Evolutionary conservation across 2,329 filamentous ascomycete genomes (phyloP).

Genomic region (Colletotrichum endophyticum): DNA sequence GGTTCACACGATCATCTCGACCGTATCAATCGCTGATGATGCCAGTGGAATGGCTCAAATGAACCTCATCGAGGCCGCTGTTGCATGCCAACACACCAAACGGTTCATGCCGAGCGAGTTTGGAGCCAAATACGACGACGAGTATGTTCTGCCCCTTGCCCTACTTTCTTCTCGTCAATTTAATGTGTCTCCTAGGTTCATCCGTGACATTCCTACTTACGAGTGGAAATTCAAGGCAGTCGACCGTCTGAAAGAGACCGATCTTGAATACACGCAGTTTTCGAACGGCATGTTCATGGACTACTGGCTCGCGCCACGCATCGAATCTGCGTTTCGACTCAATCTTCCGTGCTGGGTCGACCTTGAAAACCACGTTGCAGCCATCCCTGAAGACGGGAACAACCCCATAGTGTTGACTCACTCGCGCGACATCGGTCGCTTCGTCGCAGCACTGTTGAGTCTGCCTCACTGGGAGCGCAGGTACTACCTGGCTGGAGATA

Average conservation of each 20-base stretch:
- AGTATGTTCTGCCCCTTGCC: background rate
- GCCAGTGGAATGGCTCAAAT: background rate
- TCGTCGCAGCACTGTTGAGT: background rate
- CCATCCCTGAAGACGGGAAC: background rate
- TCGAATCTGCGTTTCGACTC: background rate
- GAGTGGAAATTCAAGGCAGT: background rate
- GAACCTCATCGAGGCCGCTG: background rate
- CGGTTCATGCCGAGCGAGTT: background rate
- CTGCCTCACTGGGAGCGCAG: background rate
- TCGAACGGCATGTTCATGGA: background rate
- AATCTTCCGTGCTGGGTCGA: background rate
- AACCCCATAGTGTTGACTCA: background rate
- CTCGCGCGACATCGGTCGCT: background rate
- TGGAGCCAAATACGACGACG: background rate
- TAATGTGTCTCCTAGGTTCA: background rate
- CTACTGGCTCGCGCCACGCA: background rate
- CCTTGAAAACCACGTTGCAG: background rate
- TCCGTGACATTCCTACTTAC: background rate
- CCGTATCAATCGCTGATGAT: background rate
- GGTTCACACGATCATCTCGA: background rate
- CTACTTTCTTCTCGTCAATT: background rate
- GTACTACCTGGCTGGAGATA: background rate
- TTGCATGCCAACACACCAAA: background rate
- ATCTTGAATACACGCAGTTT: background rate
- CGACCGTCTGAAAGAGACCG: background rate